Evolutionary conservation across 1,284 basidiomycete species (phyloP), one percentile per base, ranked within the genome.

Genomic region (Apiotrichum akiyoshidainum): DNA sequence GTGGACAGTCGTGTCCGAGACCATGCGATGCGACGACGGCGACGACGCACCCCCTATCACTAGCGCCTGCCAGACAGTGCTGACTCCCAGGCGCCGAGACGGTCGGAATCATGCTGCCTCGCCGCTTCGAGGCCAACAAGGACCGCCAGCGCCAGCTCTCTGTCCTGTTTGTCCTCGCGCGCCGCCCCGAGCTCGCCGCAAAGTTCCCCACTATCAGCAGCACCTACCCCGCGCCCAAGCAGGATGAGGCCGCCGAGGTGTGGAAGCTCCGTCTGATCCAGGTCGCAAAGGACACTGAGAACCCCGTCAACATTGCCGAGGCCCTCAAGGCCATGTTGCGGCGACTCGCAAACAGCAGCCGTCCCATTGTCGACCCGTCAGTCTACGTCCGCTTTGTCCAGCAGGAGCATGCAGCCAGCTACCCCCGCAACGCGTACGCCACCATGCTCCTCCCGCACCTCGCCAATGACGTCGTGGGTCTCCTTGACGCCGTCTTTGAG

Each of bases 371-470:
- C 47, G 54, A 59, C 50, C 58, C 55, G 6, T 52, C 57, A 21
- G 46, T 52, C 41, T 76, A 74, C 53, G 49, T 59, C 50, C 59
- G 58, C 26, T 76, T 74, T 48, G 68, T 70, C 12, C 61, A 66
- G 50, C 64, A 64, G 52, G 74, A 76, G 54, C 65, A 65, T 44
- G 68, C 69, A 7, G 58, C 65, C n/a, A 70, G 67, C n/a, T 74
- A 74, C 51, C 68, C 71, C 14, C 35, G 58, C 5, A 52, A 64
- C 13, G 65, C 70, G 6, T 76, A 71, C 55, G 60, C 59, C 1
- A 55, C 37, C 17, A 57, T 73, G n/a, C 59, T 73, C 26, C 26
- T 58, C 9, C 65, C 69, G 1, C 51, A 55, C 7, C 50, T 74
- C 1, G 22, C 47, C 12, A 13, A 50, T 7, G 61, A 57, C 1